Percentiles rank a stretch among this genome's conserved stretches.
Evolutionary conservation across 192 early-diverging fungal species (phyloP).

Genomic region (Coemansia sp.): DNA sequence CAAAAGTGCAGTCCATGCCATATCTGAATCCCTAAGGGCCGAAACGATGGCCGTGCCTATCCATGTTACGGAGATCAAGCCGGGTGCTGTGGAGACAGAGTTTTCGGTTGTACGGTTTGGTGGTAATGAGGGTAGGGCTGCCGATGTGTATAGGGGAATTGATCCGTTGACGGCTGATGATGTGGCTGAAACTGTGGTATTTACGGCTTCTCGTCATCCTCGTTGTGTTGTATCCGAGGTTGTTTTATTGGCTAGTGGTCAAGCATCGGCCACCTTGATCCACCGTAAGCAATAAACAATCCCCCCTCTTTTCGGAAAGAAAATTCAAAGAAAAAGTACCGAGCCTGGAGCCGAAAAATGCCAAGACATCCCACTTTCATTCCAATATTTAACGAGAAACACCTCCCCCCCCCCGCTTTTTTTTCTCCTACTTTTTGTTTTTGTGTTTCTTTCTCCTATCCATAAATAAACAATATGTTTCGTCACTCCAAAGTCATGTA

Average conservation of each 20-base stretch:
- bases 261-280: slow-evolving; percentile 18
- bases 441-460: neutral
- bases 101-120: slow-evolving; percentile 76
- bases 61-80: slow-evolving; percentile 70
- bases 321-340: neutral
- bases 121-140: slow-evolving; percentile 60
- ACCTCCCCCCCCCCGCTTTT: neutral
- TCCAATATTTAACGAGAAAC: slow-evolving; percentile 1
- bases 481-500: neutral
- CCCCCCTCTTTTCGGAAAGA: too few species aligned
- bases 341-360: slow-evolving; percentile 5
- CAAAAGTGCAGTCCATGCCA: slow-evolving; percentile 77
- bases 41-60: slow-evolving; percentile 72
- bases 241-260: slow-evolving; percentile 31
- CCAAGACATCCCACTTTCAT: slow-evolving; percentile 12
- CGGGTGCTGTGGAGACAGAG: slow-evolving; percentile 87
- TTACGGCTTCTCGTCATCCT: slow-evolving; percentile 62
- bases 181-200: slow-evolving; percentile 73
- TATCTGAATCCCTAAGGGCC: slow-evolving; percentile 64
- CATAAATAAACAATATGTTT: neutral
- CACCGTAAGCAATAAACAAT: slow-evolving; percentile 24
- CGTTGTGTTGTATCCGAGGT: slow-evolving; percentile 34
- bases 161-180: slow-evolving; percentile 64
- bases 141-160: slow-evolving; percentile 71
- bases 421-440: neutral